phyloP scores from a whole-genome alignment of 768 basidiomycete species.

The Mycena chlorophos region DNA sequence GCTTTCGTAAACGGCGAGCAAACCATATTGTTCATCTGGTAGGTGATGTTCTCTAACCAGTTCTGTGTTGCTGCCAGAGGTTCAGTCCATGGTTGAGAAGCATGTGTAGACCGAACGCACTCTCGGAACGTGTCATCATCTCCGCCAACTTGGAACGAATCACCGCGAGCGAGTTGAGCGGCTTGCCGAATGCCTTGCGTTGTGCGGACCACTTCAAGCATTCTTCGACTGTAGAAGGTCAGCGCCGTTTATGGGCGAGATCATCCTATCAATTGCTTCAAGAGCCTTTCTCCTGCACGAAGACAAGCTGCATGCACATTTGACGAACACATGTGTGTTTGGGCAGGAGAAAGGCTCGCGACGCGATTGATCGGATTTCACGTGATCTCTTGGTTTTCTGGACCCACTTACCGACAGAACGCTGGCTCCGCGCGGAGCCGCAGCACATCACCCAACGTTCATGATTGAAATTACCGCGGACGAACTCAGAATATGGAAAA shows the following conservation, averaged over 20 bases:
- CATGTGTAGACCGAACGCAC: conserved; percentile 23
- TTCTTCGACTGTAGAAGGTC: conserved; percentile 59
- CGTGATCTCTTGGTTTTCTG: too few species aligned
- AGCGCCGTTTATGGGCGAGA: background rate
- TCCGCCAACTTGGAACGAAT: conserved; percentile 83
- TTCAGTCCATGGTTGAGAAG: conserved; percentile 20
- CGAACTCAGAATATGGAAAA: background rate
- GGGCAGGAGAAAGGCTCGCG: background rate
- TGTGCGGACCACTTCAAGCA: conserved; percentile 88
- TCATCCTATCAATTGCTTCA: too few species aligned
- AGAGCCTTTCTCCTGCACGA: too few species aligned
- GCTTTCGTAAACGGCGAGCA: conserved; percentile 5
- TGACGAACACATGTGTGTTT: too few species aligned
- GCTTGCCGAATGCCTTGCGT: conserved; percentile 90
- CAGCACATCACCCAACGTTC: conserved; percentile 93
- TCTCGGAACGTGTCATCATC: conserved; percentile 80
- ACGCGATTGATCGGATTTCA: too few species aligned
- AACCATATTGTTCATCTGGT: conserved; percentile 87
- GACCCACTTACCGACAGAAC: conserved; percentile 40
- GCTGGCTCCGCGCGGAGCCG: conserved; percentile 63
- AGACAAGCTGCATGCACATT: too few species aligned
- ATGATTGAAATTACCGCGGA: conserved; percentile 82
- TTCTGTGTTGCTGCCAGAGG: conserved; percentile 55
- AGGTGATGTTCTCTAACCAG: conserved; percentile 87
- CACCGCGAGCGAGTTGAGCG: conserved; percentile 78